These are phyloP conservation scores for Vicia sativa DNA, from an alignment of 306 rosid species.

Conservation along the genomic window DNA sequence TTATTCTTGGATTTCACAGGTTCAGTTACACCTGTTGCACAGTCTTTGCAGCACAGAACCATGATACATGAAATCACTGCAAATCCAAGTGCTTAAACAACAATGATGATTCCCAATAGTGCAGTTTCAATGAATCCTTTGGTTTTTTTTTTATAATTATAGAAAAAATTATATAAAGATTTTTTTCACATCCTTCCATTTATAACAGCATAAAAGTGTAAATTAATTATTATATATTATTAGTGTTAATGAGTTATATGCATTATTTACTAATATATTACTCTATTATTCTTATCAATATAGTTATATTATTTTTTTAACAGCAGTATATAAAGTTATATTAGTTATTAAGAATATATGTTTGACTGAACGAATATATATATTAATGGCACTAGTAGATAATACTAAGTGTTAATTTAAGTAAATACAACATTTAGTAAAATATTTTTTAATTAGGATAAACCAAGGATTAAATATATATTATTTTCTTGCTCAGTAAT, in stretches of 20 bases:
- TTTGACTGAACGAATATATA: not conserved
- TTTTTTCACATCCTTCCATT: not conserved
- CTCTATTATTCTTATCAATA: not conserved
- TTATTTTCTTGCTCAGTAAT: not conserved
- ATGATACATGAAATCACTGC: conserved; percentile 52
- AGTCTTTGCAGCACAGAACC: conserved; percentile 52
- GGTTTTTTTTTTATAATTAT: conserved; percentile 49
- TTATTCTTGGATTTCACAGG: conserved; percentile 56
- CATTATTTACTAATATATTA: not conserved
- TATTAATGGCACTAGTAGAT: not conserved
- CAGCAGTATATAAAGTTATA: not conserved
- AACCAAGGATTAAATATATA: not conserved
- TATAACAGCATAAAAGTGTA: not conserved
- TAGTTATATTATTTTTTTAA: not conserved
- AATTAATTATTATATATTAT: not conserved
- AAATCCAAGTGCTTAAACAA: conserved; percentile 62
- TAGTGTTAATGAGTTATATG: not conserved
- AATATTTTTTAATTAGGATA: not conserved
- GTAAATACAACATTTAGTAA: not conserved
- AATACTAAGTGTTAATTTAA: not conserved
- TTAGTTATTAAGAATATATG: not conserved
- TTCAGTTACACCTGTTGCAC: conserved; percentile 26
- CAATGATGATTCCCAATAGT: conserved; percentile 65
- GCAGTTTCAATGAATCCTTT: conserved; percentile 58
- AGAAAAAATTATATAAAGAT: not conserved